These are phyloP conservation scores for Drechmeria coniospora DNA, from an alignment of 2,329 filamentous ascomycete genomes.

Conservation along the genomic window DNA sequence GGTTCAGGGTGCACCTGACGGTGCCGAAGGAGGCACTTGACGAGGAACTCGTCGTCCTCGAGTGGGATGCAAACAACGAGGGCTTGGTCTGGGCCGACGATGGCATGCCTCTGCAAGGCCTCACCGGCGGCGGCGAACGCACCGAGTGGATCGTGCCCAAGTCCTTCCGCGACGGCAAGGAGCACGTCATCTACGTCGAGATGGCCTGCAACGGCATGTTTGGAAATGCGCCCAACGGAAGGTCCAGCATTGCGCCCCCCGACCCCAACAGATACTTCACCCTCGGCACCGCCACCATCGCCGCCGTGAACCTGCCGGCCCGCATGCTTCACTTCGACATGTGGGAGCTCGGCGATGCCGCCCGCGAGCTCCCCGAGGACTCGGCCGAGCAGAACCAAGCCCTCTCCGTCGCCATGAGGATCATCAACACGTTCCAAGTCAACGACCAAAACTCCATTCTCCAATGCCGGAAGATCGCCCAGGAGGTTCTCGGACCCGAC, in stretches of 20 bases:
- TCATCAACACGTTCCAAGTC: slow-evolving; percentile 80
- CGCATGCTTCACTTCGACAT: slow-evolving; percentile 78
- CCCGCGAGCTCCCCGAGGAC: slow-evolving; percentile 75
- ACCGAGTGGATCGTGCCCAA: slow-evolving; percentile 83
- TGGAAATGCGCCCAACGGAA: slow-evolving; percentile 72
- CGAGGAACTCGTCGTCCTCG: slow-evolving; percentile 78
- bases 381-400: slow-evolving; percentile 84
- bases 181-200: slow-evolving; percentile 86
- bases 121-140: slow-evolving; percentile 80
- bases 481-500: slow-evolving; percentile 64
- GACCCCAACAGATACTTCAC: slow-evolving; percentile 69
- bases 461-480: slow-evolving; percentile 67
- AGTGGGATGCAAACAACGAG: slow-evolving; percentile 92
- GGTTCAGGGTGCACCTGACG: slow-evolving; percentile 75
- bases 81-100: slow-evolving; percentile 87
- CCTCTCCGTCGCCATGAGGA: slow-evolving; percentile 65
- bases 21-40: slow-evolving; percentile 58
- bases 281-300: slow-evolving; percentile 66
- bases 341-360: slow-evolving; percentile 90
- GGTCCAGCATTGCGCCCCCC: slow-evolving; percentile 70
- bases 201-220: slow-evolving; percentile 99
- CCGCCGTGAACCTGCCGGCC: slow-evolving; percentile 75
- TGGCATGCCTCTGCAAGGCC: slow-evolving; percentile 77
- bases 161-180: slow-evolving; percentile 65
- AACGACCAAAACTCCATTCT: slow-evolving; percentile 65